These are phyloP conservation scores for Gremmenia infestans DNA, from an alignment of 2,329 filamentous ascomycete genomes.

Conservation along the genomic window DNA sequence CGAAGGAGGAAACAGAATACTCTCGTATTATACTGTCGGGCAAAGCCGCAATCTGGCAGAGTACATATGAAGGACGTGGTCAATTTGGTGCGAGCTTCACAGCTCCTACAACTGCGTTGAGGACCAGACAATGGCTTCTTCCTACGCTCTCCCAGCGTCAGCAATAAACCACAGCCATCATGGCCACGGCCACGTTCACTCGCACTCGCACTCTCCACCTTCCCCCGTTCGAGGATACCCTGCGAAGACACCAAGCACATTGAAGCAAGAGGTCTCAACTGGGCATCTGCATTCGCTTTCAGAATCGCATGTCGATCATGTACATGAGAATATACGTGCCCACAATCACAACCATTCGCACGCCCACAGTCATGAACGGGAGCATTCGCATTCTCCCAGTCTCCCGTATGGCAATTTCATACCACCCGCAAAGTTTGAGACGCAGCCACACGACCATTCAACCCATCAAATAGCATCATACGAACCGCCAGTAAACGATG, in stretches of 20 bases:
- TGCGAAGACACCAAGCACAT: slow-evolving; percentile 15
- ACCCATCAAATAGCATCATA: slow-evolving; percentile 14
- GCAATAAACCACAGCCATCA: slow-evolving; percentile 29
- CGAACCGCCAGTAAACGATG: slow-evolving; percentile 20
- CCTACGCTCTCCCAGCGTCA: slow-evolving; percentile 31
- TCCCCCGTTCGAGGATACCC: slow-evolving; percentile 30
- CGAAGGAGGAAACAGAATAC: no score
- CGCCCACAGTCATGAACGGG: neutral
- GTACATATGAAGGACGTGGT: slow-evolving; percentile 1
- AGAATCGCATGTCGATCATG: slow-evolving; percentile 20
- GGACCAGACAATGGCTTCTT: slow-evolving; percentile 29
- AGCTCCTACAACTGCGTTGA: neutral
- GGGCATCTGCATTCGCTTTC: slow-evolving; percentile 28
- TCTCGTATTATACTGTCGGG: no score
- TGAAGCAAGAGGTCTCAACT: slow-evolving; percentile 24
- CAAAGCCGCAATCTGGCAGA: neutral
- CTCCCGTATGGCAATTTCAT: slow-evolving; percentile 20
- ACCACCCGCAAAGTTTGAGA: slow-evolving; percentile 17
- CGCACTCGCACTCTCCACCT: slow-evolving; percentile 34
- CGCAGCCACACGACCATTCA: slow-evolving; percentile 10
- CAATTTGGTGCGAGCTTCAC: slow-evolving; percentile 1
- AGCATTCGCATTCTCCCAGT: slow-evolving; percentile 13
- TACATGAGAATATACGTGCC: slow-evolving; percentile 5
- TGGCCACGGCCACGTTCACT: slow-evolving; percentile 32
- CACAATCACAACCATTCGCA: slow-evolving; percentile 13